These are phyloP conservation scores for Zarea fungicola DNA, from an alignment of 2,329 filamentous ascomycete species.

Conservation along the genomic window DNA sequence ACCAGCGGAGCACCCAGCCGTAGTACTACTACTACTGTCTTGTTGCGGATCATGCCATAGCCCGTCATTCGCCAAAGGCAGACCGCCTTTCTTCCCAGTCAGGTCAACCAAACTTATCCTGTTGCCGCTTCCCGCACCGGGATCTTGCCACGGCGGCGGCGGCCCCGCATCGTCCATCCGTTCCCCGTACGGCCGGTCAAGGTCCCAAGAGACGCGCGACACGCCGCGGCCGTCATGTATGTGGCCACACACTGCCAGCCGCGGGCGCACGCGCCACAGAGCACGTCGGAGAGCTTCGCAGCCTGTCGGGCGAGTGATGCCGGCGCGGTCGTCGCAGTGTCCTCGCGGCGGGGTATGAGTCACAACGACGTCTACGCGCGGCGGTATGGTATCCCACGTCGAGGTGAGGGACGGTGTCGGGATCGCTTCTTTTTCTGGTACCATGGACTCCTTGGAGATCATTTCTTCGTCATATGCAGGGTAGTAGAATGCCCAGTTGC, in stretches of 20 bases:
- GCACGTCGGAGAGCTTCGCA: conserved; percentile 55
- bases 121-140: conserved; percentile 48
- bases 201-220: conserved; percentile 57
- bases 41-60: no score
- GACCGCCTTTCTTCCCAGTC: not conserved
- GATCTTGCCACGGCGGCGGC: conserved; percentile 52
- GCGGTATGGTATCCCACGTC: conserved; percentile 59
- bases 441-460: not conserved
- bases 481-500: conserved; percentile 66
- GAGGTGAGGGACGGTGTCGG: conserved; percentile 25
- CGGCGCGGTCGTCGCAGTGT: conserved; percentile 49
- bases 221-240: conserved; percentile 64
- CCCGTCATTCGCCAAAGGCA: conserved; percentile 2
- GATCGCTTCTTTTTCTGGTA: no score
- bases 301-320: conserved; percentile 40
- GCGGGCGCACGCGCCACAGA: conserved; percentile 57
- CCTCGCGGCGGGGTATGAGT: conserved; percentile 63
- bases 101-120: conserved; percentile 4
- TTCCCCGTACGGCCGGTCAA: conserved; percentile 30
- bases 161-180: conserved; percentile 39
- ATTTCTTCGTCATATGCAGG: conserved; percentile 19
- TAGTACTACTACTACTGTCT: no score
- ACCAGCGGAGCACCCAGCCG: no score
- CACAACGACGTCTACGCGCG: conserved; percentile 59
- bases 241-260: conserved; percentile 65